phyloP scores from a whole-genome alignment of 2,329 filamentous ascomycete species.

The Fusarium sp. region DNA sequence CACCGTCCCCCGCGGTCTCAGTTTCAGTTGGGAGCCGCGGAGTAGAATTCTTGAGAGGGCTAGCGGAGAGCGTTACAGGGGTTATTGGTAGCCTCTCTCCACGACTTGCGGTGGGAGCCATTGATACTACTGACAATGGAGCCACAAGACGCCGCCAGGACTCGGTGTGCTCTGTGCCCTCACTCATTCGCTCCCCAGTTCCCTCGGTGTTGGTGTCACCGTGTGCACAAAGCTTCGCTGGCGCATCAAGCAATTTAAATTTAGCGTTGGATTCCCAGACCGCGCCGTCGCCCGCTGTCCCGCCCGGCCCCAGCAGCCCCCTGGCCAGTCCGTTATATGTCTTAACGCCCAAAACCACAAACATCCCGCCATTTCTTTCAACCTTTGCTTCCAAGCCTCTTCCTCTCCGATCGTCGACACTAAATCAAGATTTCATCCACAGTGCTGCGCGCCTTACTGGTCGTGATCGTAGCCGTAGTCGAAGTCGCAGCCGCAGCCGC shows the following conservation, averaged over 20 bases:
- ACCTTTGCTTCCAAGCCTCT: constrained; percentile 24
- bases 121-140: constrained; percentile 13
- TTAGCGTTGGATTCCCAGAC: constrained; percentile 26
- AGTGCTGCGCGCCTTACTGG: constrained; percentile 16
- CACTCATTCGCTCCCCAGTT: constrained; percentile 15
- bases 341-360: constrained; percentile 46
- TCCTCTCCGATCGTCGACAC: constrained; percentile 18
- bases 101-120: constrained; percentile 30
- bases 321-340: constrained; percentile 38
- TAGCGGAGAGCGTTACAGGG: constrained; percentile 33
- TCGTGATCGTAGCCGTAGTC: constrained; percentile 28
- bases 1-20: constrained; percentile 22
- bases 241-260: constrained; percentile 32
- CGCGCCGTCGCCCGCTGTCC: constrained; percentile 40
- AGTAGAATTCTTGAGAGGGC: constrained; percentile 30
- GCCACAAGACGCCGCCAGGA: constrained; percentile 24
- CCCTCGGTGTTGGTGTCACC: constrained; percentile 31
- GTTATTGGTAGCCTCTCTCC: constrained; percentile 38
- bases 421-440: constrained; percentile 25
- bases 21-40: constrained; percentile 36
- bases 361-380: constrained; percentile 37
- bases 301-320: constrained; percentile 38
- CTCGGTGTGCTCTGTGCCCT: constrained; percentile 29
- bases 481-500: constrained; percentile 26
- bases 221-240: constrained; percentile 24